Base-by-base conservation (phyloP, 2,329 filamentous ascomycete species). In the Phoma sp. region DNA sequence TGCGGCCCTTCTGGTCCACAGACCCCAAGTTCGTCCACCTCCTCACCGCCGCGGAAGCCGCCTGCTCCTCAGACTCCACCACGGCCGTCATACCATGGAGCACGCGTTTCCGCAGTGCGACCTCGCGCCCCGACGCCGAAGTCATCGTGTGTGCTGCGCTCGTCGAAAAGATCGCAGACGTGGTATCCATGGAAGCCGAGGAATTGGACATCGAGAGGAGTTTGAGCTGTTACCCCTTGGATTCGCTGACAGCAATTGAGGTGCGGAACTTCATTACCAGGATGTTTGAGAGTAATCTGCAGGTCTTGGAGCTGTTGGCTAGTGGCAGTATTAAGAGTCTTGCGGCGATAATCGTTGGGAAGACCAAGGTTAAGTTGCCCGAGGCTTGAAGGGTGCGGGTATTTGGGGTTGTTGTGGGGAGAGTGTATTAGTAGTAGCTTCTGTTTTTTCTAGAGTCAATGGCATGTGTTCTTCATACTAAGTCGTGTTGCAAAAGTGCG, bases 241-340 rank as follows among this genome's bases (percentile, higher is more conserved):
- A 71, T 32, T 65, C 60, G 3, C 40, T 71, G 38, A 70, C 65
- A 10, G 70, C 70, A n/a, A 68, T 72, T 39, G 70, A 72, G 21
- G 65, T 72, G 15, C 49, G 70, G 2, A 71, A 71, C 37, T 71
- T 69, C 51, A 72, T 72, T 29, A 69, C 64, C 4, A 60, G 69
- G n/a, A 62, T 63, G 63, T 76, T 82, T 58, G 75, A 82, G 65
- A 77, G 78, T 1, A 82, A 80, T 50, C 62, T 85, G 64, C 82
- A 85, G 69, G 82, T 85, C 0, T 67, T 85, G 55, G 83, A 86
- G 64, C 67, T 85, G 55, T 69, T 85, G 33, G 81, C 78, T 6
- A 82, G 81, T 61, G 50, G 50, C 3, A 53, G 50, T 24, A 35
- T 53, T 6, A 47, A 22, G 17, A 53, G 37, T 15, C 17, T 53